Percentiles rank a stretch among this genome's conserved stretches.
Conservation (phyloP, 176 grass and related monocot species). For the Oryza longistaminata region DNA sequence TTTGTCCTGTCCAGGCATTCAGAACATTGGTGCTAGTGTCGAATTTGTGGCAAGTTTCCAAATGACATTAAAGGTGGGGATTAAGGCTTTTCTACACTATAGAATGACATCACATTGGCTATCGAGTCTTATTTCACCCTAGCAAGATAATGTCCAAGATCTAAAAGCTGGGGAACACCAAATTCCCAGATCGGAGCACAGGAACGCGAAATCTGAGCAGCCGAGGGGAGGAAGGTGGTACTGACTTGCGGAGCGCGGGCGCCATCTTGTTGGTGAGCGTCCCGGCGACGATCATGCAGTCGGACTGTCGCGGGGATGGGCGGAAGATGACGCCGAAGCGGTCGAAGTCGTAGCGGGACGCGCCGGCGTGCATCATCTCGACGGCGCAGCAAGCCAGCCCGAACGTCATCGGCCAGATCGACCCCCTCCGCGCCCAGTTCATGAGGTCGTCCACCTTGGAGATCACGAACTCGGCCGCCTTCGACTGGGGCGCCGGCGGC, state of each 20-base stretch:
- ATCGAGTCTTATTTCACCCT: background rate
- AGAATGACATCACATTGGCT: background rate
- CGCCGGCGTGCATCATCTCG: constrained; percentile 96
- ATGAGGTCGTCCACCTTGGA: constrained; percentile 95
- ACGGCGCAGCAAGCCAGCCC: constrained; percentile 94
- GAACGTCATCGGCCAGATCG: constrained; percentile 97
- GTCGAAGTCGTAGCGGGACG: constrained; percentile 90
- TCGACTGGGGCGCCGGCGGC: constrained; percentile 55
- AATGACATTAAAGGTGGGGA: background rate
- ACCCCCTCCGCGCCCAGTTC: constrained; percentile 83
- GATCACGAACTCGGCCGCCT: constrained; percentile 86
- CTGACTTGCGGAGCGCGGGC: constrained; percentile 86
- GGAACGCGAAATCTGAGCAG: background rate
- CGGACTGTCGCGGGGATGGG: constrained; percentile 86
- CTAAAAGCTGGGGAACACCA: constrained; percentile 1
- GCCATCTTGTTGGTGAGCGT: constrained; percentile 98
- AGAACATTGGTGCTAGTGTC: background rate
- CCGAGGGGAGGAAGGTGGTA: background rate
- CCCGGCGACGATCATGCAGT: constrained; percentile 96
- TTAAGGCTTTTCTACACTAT: background rate
- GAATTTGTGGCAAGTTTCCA: background rate
- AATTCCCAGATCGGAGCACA: background rate
- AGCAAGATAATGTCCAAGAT: constrained; percentile 26
- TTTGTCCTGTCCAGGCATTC: background rate
- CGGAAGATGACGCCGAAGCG: constrained; percentile 96